These are phyloP conservation scores for Colletotrichum lentis DNA, from an alignment of 2,329 filamentous ascomycete species.

Conservation along the genomic window DNA sequence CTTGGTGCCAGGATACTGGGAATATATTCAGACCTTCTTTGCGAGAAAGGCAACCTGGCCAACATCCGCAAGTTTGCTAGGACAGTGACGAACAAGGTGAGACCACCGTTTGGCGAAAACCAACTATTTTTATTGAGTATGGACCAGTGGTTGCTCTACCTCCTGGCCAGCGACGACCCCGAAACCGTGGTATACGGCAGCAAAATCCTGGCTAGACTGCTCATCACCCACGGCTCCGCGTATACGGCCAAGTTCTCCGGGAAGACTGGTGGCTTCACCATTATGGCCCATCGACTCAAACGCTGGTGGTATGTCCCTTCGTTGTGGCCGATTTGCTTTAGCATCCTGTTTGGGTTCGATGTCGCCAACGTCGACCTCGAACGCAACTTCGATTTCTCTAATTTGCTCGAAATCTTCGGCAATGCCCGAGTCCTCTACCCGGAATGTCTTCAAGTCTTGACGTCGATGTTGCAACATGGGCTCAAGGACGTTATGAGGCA, in stretches of 20 bases:
- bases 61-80: conserved; percentile 88
- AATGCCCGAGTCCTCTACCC: conserved; percentile 74
- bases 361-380: conserved; percentile 78
- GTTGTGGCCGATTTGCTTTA: conserved; percentile 88
- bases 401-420: conserved; percentile 77
- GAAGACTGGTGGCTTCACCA: conserved; percentile 86
- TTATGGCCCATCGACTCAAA: conserved; percentile 83
- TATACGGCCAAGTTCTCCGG: conserved; percentile 85
- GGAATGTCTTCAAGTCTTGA: conserved; percentile 81
- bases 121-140: conserved; percentile 40
- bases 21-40: conserved; percentile 81
- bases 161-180: conserved; percentile 85
- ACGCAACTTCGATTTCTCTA: conserved; percentile 76
- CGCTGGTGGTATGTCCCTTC: conserved; percentile 88
- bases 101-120: conserved; percentile 42
- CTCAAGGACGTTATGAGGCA: conserved; percentile 74
- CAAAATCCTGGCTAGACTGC: conserved; percentile 82
- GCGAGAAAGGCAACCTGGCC: conserved; percentile 71
- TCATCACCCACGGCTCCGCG: conserved; percentile 80
- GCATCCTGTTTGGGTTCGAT: conserved; percentile 86
- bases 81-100: conserved; percentile 92
- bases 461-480: conserved; percentile 86
- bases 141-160: conserved; percentile 83
- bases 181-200: conserved; percentile 82
- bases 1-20: conserved; percentile 78